A percentile compares a stretch with the other conserved stretches of the same genome.
Evolutionary conservation across 306 rosid species (phyloP).

Genomic region (Fragaria iinumae): DNA sequence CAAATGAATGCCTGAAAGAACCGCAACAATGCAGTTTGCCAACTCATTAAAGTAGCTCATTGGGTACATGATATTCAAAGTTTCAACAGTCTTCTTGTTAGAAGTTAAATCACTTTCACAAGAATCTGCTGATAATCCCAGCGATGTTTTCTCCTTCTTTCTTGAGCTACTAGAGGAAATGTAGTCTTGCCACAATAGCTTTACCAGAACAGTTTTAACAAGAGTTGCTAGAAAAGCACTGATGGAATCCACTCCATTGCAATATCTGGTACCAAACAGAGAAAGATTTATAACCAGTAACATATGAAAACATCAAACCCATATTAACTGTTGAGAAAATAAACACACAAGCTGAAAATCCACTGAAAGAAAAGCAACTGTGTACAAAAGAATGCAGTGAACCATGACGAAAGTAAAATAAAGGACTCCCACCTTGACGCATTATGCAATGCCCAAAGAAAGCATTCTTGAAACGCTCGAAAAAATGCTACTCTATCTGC

Average conservation of each 20-base stretch:
- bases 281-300: conserved; percentile 1
- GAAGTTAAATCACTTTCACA: conserved; percentile 35
- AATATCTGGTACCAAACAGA: conserved; percentile 53
- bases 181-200: conserved; percentile 75
- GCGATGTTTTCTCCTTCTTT: conserved; percentile 38
- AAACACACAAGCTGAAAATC: not conserved
- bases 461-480: conserved; percentile 81
- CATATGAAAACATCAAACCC: conserved; percentile 10
- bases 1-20: conserved; percentile 55
- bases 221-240: conserved; percentile 51
- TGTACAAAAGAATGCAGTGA: conserved; percentile 9
- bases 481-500: conserved; percentile 64
- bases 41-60: conserved; percentile 64
- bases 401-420: conserved; percentile 10
- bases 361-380: conserved; percentile 11
- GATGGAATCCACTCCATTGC: conserved; percentile 49
- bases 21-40: conserved; percentile 68
- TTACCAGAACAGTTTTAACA: conserved; percentile 58
- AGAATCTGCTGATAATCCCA: conserved; percentile 40
- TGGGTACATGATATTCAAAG: conserved; percentile 42
- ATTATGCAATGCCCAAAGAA: conserved; percentile 73
- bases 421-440: conserved; percentile 65
- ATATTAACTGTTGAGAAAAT: not conserved
- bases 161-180: conserved; percentile 39
- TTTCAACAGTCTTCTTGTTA: conserved; percentile 38